Base-by-base conservation (phyloP, 2,329 filamentous ascomycete species). In the Xenosphaeropsis pyriputrescens region DNA sequence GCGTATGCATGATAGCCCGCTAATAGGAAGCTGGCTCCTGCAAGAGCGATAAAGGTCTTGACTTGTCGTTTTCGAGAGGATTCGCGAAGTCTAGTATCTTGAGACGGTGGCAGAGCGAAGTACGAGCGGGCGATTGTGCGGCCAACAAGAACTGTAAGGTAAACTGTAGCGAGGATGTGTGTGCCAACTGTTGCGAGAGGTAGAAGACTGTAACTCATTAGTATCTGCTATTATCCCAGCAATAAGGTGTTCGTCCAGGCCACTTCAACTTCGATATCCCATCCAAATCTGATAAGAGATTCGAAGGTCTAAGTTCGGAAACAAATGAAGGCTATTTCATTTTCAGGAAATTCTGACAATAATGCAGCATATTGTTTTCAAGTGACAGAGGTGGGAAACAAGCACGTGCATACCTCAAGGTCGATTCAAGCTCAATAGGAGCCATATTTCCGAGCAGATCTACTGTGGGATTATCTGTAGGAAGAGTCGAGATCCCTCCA, bases 1-100 rank as follows among this genome's bases (percentile, higher is more conserved):
- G 51, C 47, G 29, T 62, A 51, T 34, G 60, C 58, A 44, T 65
- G 62, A 43, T 63, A 66, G 3, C 56, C 56, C 4, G 65, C 61
- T 2, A 58, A 50, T 1, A 51, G 51, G 18, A 72, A 49, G 39
- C 67, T 68, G n/a, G 62, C 39, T 17, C 60, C 36, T 5, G 65
- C 61, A n/a, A 72, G 55, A 17, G 53, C 36, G 1, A 58, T 53
- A 51, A 72, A 69, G 16, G 60, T 37, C 13, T 52, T 50, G 16
- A 56, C 44, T 36, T 57, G 44, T 8, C 37, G 44, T 40, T 41
- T 48, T 33, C 57, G 47, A 17, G 49, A 45, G 32, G 43, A 43
- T 33, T 54, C 41, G 29, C 57, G 53, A 39, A 50, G 45, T 35
- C 58, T 48, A 19, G 58, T 60, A n/a, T 53, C 51, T 41, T 59